Evolutionary conservation across 2,329 filamentous ascomycete genomes (phyloP).

Genomic region (Periconia sp.): DNA sequence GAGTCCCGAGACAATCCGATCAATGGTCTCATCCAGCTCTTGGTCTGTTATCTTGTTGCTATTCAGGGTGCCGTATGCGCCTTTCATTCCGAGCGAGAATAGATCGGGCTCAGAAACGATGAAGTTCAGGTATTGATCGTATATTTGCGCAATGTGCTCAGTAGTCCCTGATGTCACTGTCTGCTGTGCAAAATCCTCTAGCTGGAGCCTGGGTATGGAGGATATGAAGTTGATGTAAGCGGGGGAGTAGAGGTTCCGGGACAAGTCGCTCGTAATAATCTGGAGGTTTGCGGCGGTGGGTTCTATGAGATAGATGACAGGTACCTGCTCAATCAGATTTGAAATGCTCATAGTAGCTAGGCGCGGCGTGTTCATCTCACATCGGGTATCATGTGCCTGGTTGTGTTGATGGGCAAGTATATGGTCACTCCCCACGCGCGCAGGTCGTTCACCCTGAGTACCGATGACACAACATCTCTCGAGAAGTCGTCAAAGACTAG

Average conservation of each 20-base stretch:
- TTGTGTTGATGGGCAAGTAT: conserved; percentile 68
- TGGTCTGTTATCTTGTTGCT: conserved; percentile 89
- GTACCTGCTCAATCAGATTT: conserved; percentile 43
- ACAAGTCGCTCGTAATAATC: conserved; percentile 80
- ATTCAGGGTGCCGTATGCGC: conserved; percentile 96
- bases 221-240: conserved; percentile 97
- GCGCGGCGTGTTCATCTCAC: conserved; percentile 49
- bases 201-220: conserved; percentile 82
- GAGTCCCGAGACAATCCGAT: conserved; percentile 91
- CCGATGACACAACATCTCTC: conserved; percentile 94
- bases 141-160: conserved; percentile 88
- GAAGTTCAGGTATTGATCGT: conserved; percentile 96
- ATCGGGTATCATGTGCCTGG: conserved; percentile 88
- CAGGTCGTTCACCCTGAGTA: conserved; percentile 90
- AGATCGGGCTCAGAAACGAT: conserved; percentile 93
- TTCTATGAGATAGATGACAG: conserved; percentile 94
- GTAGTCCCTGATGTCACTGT: conserved; percentile 82
- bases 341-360: not conserved
- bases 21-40: conserved; percentile 82
- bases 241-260: conserved; percentile 82
- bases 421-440: conserved; percentile 74
- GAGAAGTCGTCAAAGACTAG: conserved; percentile 92
- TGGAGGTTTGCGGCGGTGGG: conserved; percentile 80
- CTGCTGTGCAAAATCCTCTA: conserved; percentile 92
- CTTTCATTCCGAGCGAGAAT: conserved; percentile 91